Conservation (phyloP, 441 rosid genomes). For the Populus hybrid region DNA sequence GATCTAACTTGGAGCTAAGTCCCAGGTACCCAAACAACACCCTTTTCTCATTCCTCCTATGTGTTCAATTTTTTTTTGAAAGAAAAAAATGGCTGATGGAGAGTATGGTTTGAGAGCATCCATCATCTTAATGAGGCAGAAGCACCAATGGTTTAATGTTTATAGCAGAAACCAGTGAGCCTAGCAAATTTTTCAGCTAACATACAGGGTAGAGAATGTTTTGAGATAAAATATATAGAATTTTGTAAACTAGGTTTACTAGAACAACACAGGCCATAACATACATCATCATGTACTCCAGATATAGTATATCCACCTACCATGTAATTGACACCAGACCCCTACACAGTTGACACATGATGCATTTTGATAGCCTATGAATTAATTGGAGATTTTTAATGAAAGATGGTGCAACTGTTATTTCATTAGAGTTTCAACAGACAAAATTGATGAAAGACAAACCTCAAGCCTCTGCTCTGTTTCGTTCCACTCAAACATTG, state of each 20-base stretch:
- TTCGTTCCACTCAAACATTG: slow-evolving; percentile 96
- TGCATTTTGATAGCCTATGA: not conserved
- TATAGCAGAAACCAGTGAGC: not conserved
- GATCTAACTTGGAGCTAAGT: not conserved
- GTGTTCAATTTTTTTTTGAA: not conserved
- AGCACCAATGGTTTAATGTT: not conserved
- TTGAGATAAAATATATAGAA: not conserved
- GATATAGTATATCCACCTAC: not conserved
- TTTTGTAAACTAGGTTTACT: not conserved
- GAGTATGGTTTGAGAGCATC: not conserved
- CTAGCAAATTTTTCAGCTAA: not conserved
- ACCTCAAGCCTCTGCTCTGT: slow-evolving; percentile 91
- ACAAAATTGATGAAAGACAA: slow-evolving; percentile 18
- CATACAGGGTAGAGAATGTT: not conserved
- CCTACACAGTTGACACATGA: not conserved
- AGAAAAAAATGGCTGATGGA: not conserved
- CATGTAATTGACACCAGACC: not conserved
- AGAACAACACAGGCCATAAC: not conserved
- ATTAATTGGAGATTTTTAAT: not conserved
- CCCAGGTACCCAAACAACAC: not conserved
- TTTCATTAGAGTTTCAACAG: not conserved
- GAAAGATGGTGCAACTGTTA: slow-evolving; percentile 2
- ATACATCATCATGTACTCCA: not conserved
- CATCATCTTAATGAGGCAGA: not conserved
- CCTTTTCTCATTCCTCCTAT: not conserved